These are phyloP conservation scores for Russula griseocarnosa DNA, from an alignment of 768 basidiomycete genomes.

Conservation along the genomic window DNA sequence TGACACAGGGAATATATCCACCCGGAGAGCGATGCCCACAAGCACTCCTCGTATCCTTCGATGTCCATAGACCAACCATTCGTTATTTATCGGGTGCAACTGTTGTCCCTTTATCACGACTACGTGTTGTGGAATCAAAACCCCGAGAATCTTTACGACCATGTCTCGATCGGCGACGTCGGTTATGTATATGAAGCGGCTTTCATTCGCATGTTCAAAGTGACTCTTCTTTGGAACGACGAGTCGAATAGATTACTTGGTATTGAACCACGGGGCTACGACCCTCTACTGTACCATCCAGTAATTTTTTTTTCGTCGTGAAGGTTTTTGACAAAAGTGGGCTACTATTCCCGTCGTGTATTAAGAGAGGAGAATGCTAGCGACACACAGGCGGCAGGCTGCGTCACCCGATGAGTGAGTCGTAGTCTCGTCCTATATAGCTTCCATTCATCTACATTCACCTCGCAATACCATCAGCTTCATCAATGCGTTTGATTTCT, in stretches of 20 bases:
- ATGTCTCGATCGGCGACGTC: conserved; percentile 27
- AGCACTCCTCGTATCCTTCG: too few species aligned
- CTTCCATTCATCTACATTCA: not conserved
- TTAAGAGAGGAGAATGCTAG: not conserved
- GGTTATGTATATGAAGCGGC: conserved; percentile 22
- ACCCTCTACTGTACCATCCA: not conserved
- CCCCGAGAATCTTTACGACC: conserved; percentile 20
- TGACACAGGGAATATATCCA: too few species aligned
- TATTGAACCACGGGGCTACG: not conserved
- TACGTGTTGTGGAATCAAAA: conserved; percentile 23
- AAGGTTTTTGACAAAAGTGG: not conserved
- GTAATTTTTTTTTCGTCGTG: not conserved
- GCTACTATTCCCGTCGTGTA: not conserved
- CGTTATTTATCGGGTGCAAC: conserved; percentile 20
- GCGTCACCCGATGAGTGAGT: not conserved
- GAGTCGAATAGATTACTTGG: not conserved
- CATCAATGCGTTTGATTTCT: too few species aligned
- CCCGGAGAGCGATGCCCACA: too few species aligned
- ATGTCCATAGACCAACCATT: not conserved
- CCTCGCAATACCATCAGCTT: too few species aligned
- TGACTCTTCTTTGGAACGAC: conserved; percentile 1
- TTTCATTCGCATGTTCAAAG: conserved; percentile 27
- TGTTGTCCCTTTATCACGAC: conserved; percentile 14
- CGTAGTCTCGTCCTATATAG: not conserved
- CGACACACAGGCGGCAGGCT: not conserved